Conservation (phyloP, 148 eudicot genomes). For the Bassia scoparia region DNA sequence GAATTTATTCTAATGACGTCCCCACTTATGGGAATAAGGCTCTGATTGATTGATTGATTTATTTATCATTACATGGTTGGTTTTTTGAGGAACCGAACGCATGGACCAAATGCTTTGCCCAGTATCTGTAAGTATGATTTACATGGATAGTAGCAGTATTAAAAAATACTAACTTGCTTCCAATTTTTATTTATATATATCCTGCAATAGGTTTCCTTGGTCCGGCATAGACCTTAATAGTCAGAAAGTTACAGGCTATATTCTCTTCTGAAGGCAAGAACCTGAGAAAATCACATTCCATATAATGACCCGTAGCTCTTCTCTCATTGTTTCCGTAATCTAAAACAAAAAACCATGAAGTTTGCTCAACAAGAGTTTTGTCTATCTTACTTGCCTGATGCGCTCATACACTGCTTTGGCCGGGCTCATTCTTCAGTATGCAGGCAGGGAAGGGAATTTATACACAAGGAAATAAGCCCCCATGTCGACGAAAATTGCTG, state of each 20-base stretch:
- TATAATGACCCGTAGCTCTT: not conserved
- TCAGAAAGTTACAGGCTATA: conserved; percentile 23
- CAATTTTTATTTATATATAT: conserved; percentile 16
- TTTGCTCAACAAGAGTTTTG: conserved; percentile 21
- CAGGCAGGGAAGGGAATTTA: not conserved
- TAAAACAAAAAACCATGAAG: conserved; percentile 35
- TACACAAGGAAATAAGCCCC: conserved; percentile 12
- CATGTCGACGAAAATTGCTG: conserved; percentile 27
- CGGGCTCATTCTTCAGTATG: conserved; percentile 12
- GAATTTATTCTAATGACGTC: too few species aligned
- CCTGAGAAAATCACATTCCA: conserved; percentile 19
- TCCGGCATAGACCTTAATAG: conserved; percentile 25
- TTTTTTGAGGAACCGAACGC: conserved; percentile 20
- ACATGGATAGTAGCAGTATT: conserved; percentile 8
- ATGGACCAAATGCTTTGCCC: conserved; percentile 26
- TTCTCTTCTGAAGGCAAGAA: conserved; percentile 8
- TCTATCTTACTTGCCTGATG: conserved; percentile 25
- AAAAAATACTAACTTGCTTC: conserved; percentile 18
- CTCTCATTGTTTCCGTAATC: conserved; percentile 14
- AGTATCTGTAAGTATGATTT: conserved; percentile 20
- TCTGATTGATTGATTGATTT: too few species aligned
- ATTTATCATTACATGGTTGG: conserved; percentile 15
- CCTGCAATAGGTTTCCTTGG: conserved; percentile 19
- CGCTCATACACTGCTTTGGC: conserved; percentile 17
- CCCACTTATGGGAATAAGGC: too few species aligned